Conservation (phyloP, 257 asterid species). For the Ilex asprella region DNA sequence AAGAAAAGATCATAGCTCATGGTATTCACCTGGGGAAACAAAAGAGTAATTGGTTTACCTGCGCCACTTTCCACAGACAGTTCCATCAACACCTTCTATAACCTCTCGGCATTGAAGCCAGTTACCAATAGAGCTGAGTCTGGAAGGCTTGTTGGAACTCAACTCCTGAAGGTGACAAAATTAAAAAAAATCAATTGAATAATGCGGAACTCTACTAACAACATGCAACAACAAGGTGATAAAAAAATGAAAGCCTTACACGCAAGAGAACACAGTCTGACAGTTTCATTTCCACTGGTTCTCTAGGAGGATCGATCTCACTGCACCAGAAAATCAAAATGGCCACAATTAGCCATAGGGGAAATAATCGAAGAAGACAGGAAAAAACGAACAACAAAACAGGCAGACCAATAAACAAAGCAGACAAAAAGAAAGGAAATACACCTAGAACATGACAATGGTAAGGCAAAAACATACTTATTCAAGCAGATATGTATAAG, state of each 20-base stretch:
- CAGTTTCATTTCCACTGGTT: constrained; percentile 37
- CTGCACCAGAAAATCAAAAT: constrained; percentile 36
- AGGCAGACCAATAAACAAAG: too few relatives aligned
- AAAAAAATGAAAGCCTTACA: constrained; percentile 40
- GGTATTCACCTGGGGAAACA: background rate
- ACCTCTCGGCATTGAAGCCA: constrained; percentile 84
- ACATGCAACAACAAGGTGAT: constrained; percentile 8
- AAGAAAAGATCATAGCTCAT: background rate
- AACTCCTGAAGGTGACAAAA: constrained; percentile 31
- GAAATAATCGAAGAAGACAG: background rate
- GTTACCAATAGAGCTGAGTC: constrained; percentile 55
- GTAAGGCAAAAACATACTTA: too few relatives aligned
- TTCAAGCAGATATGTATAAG: too few relatives aligned
- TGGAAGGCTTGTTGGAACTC: constrained; percentile 22
- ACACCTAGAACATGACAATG: too few relatives aligned
- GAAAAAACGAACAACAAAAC: too few relatives aligned
- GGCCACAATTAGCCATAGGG: constrained; percentile 12
- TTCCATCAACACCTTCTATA: constrained; percentile 50
- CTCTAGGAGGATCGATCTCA: constrained; percentile 35
- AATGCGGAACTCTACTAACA: constrained; percentile 14
- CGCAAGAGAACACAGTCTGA: constrained; percentile 19
- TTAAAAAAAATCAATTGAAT: constrained; percentile 12
- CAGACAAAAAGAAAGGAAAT: too few relatives aligned
- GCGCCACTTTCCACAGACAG: constrained; percentile 85
- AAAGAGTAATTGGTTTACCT: constrained; percentile 38